Base-by-base conservation (phyloP, 495 filamentous ascomycete species). In the Penicillium psychrofluorescens region DNA sequence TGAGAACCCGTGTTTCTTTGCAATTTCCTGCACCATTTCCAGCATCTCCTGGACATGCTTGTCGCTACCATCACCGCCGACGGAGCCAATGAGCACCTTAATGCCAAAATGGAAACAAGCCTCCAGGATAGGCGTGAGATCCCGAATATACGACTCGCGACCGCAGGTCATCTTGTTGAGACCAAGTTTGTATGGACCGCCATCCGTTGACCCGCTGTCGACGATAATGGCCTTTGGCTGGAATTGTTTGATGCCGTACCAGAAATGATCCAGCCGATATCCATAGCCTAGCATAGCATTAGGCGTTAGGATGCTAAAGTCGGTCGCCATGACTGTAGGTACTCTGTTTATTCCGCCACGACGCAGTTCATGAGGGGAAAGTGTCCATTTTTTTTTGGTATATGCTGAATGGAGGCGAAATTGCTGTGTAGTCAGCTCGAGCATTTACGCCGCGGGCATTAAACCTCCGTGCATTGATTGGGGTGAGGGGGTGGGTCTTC, bases 221-320 rank as follows among this genome's bases (percentile, higher is more conserved):
- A 73, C 45, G 12, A 77, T 73, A 31, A 77, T 61, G 11, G 72
- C 74, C 4, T 58, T 63, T 1, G 64, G 63, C 2, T 49, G 47
- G n/a, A 51, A 60, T 12, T 53, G 47, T 14, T 64, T 46, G n/a
- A 66, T 45, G 12, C 54, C 52, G 8, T 52, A 56, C 36, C 58
- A 58, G 27, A 52, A 49, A 35, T 65, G 59, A n/a, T 56, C 48
- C 7, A 11, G 27, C 29, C 29, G 35, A 36, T 67, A 67, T 5
- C 71, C 68, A 52, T 76, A 74, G 11, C 71, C 71, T 15, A 77
- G 58, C 66, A 71, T 74, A 15, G 63, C 70, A 44, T 69, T 60
- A 0, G 71, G 70, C 3, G 73, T 77, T 6, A 73, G 38, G 38
- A 77, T 74, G 31, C 60, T 54, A 29, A 58, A 45, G 14, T 53